Evolutionary conservation across 257 asterid genomes (phyloP), one percentile per base, ranked within the genome.

Genomic region (Parsonsia alboflavescens): DNA sequence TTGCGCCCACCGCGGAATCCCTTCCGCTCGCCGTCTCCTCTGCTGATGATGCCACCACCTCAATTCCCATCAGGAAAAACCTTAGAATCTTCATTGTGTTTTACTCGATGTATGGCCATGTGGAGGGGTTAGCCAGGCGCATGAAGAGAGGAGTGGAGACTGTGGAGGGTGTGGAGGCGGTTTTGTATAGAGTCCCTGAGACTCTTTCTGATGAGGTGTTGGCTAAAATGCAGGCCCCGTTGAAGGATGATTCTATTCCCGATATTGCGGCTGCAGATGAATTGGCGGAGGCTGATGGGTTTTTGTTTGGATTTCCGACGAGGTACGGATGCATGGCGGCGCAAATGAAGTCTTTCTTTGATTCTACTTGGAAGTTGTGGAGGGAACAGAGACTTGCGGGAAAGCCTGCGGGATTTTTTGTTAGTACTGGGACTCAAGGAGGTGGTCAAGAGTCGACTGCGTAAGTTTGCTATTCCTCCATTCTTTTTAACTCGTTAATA

Each of bases 361-460:
- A 95, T 80, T 88, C 96, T 30, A 95, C 99, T 4, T 97, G 97
- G 21, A 77, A 80, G 24, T 77, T 92, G 81, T 95, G 99, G 99
- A 89, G 75, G 81, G 96, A 90, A 73, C 99, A 95, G 82, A 83
- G 80, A 72, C 96, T 95, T 54, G 96, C 97, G 13, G 99, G 99
- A 19, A 87, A 90, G 76, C 99, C 99, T 19, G 98, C 99, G 1
- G 99, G 99, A 10, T 89, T 95, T 75, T 95, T 95, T 68, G 96
- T 95, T 78, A 95, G 99, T 85, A 92, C 99, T 19, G 99, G 98
- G 44, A 95, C 99, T n/a, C 99, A 95, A 71, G 99, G 99, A 54
- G 99, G 99, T 82, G 99, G 99, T 9, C 99, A 95, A 78, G 99
- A 95, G 79, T 92, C 98, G 75, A 92, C 98, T 50, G 98, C 97